Evolutionary conservation across 2,329 filamentous ascomycete species (phyloP).

Genomic region (Dactylellina drechsleri): DNA sequence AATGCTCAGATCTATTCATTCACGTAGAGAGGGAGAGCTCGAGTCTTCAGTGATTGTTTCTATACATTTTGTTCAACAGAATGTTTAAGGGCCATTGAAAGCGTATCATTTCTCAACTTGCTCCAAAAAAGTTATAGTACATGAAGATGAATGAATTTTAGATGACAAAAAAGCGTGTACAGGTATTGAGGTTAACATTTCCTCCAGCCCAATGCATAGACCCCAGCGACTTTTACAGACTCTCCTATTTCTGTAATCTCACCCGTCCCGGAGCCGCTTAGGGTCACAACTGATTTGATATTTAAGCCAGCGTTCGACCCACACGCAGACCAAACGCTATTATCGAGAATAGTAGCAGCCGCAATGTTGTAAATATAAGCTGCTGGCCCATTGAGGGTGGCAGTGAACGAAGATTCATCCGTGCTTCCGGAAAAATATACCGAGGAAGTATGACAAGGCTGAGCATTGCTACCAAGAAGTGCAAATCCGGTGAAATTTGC

Average conservation of each 20-base stretch:
- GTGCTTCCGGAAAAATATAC: constrained; percentile 36
- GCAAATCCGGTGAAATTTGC: constrained; percentile 30
- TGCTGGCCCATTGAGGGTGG: constrained; percentile 24
- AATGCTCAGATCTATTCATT: too few species aligned
- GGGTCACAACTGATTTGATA: constrained; percentile 34
- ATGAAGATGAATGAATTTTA: too few species aligned
- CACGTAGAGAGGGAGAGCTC: too few species aligned
- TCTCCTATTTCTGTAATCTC: constrained; percentile 26
- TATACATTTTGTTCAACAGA: too few species aligned
- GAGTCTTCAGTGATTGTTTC: background rate
- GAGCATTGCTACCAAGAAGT: constrained; percentile 11
- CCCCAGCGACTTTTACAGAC: constrained; percentile 12
- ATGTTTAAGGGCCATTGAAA: too few species aligned
- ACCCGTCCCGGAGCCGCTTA: constrained; percentile 20
- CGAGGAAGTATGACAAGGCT: constrained; percentile 23
- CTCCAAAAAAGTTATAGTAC: too few species aligned
- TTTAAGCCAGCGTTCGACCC: constrained; percentile 19
- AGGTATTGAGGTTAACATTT: constrained; percentile 16
- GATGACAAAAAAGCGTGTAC: too few species aligned
- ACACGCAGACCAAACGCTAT: constrained; percentile 17
- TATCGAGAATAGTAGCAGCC: constrained; percentile 3
- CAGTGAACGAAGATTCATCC: background rate
- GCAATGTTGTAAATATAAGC: constrained; percentile 26
- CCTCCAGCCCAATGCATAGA: constrained; percentile 26
- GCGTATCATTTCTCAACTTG: too few species aligned